These are phyloP conservation scores for Leccinum boreale DNA, from an alignment of 768 basidiomycete genomes.

Conservation along the genomic window DNA sequence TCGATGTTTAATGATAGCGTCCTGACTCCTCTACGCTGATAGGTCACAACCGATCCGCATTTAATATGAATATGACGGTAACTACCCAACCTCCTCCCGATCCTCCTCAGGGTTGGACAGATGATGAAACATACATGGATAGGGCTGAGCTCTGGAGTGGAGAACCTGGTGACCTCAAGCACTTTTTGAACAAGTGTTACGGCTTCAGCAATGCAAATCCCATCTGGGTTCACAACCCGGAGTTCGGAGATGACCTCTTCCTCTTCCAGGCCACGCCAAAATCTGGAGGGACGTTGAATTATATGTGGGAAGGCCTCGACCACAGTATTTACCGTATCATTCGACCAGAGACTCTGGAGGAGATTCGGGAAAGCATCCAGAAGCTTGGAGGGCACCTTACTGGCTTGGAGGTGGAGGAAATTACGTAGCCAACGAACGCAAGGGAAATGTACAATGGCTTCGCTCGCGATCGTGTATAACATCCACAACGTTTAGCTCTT, in stretches of 20 bases:
- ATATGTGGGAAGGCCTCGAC: background rate
- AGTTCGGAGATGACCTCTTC: background rate
- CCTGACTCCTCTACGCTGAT: background rate
- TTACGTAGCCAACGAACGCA: no score
- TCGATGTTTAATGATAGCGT: background rate
- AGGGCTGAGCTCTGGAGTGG: background rate
- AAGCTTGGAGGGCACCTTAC: background rate
- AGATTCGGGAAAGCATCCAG: background rate
- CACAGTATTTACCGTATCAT: background rate
- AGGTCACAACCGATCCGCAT: background rate
- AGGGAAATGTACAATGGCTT: no score
- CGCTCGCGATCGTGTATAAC: no score
- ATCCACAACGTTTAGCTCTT: no score
- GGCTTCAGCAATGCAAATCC: background rate
- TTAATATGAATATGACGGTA: background rate
- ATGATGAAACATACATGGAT: background rate
- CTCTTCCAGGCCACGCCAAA: conserved; percentile 1
- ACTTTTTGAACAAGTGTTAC: background rate
- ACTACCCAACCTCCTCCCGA: background rate
- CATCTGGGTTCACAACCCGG: background rate
- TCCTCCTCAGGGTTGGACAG: conserved; percentile 1
- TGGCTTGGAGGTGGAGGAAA: no score
- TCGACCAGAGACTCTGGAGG: background rate
- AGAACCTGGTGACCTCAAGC: background rate
- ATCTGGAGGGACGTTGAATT: background rate